phyloP scores from a whole-genome alignment of 441 rosid genomes.

The Bruguiera hainesii region DNA sequence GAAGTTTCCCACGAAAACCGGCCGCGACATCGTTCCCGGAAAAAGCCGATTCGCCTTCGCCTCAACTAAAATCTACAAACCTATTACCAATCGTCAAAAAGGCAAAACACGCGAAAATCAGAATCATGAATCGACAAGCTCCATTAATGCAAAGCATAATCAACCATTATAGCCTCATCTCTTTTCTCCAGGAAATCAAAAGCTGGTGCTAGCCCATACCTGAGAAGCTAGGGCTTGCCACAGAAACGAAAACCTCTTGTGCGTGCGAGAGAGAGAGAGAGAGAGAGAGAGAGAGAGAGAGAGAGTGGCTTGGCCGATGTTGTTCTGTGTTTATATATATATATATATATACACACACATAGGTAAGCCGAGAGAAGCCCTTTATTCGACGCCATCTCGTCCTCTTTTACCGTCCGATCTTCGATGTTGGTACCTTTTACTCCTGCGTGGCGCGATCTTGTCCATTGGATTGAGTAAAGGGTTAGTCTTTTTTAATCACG shows the following conservation, averaged over 20 bases:
- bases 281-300: too few relatives aligned
- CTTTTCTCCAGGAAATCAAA: too few relatives aligned
- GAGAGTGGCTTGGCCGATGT: fast-evolving
- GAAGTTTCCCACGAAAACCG: conserved; percentile 75
- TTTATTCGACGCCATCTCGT: not conserved
- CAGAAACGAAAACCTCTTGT: conserved; percentile 10
- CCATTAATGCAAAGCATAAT: not conserved
- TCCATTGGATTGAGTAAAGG: not conserved
- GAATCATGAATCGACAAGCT: not conserved
- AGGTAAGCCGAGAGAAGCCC: not conserved
- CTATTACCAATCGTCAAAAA: not conserved
- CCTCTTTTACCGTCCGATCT: conserved; percentile 20
- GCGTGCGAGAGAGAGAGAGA: not conserved
- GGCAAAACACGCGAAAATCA: not conserved
- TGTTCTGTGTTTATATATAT: not conserved
- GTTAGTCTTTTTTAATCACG: too few relatives aligned
- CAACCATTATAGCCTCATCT: too few relatives aligned
- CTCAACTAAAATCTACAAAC: conserved; percentile 3
- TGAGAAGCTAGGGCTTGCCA: not conserved
- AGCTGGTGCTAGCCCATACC: not conserved
- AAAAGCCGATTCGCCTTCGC: not conserved
- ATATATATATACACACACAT: too few relatives aligned
- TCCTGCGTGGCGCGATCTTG: not conserved
- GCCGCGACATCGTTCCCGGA: conserved; percentile 37
- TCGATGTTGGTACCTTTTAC: not conserved